A percentile compares a stretch with the other conserved stretches of the same genome.
phyloP scores from a whole-genome alignment of 2,329 filamentous ascomycete genomes.

The Zymoseptoria crescenta region DNA sequence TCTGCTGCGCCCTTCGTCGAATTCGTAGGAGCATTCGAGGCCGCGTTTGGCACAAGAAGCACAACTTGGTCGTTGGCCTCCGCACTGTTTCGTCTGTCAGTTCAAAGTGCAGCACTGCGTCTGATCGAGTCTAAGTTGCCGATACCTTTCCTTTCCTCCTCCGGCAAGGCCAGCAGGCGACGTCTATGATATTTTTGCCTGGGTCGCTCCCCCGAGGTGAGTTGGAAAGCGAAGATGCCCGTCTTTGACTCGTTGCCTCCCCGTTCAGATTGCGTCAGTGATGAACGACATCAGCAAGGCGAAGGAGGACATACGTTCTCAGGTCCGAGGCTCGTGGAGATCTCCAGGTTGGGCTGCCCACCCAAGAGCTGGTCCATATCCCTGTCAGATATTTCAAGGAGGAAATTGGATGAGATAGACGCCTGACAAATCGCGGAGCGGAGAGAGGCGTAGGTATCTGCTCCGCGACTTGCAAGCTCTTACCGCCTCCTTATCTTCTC shows the following conservation, averaged over 20 bases:
- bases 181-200: slow-evolving; percentile 15
- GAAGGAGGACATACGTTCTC: neutral
- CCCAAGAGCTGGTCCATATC: neutral
- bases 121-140: neutral
- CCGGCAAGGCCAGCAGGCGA: slow-evolving; percentile 19
- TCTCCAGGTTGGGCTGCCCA: neutral
- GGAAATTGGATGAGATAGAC: neutral
- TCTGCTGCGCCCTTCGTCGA: slow-evolving; percentile 15
- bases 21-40: slow-evolving; percentile 15
- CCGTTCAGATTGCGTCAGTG: neutral
- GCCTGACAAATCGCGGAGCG: neutral
- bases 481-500: neutral
- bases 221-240: neutral
- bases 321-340: neutral
- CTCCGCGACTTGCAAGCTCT: neutral
- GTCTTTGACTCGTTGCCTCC: neutral
- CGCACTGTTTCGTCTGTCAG: slow-evolving; percentile 3
- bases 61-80: slow-evolving; percentile 12
- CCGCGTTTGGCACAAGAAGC: slow-evolving; percentile 10
- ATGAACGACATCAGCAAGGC: neutral
- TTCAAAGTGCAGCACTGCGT: neutral
- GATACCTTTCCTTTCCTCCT: slow-evolving; percentile 13
- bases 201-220: neutral
- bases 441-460: neutral
- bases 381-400: neutral